These are phyloP conservation scores for Alternaria infectoria DNA, from an alignment of 2,329 filamentous ascomycete genomes.

Conservation along the genomic window DNA sequence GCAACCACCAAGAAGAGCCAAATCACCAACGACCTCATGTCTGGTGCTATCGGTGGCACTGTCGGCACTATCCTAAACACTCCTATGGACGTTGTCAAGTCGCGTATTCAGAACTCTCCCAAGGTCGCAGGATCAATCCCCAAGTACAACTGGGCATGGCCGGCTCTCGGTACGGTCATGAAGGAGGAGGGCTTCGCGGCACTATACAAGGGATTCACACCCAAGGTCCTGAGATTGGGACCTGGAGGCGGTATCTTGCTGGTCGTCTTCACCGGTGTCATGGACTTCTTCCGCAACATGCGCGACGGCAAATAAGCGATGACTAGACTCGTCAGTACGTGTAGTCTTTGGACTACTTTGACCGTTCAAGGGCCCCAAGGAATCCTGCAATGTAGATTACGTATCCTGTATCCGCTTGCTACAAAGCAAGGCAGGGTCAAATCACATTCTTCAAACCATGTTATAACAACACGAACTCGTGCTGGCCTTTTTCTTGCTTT, in stretches of 20 bases:
- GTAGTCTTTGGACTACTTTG: background rate
- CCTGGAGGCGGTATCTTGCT: constrained; percentile 77
- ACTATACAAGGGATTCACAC: constrained; percentile 96
- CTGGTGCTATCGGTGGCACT: constrained; percentile 87
- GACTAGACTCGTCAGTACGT: background rate
- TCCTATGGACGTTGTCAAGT: constrained; percentile 97
- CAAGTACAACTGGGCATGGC: constrained; percentile 99
- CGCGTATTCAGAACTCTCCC: constrained; percentile 91
- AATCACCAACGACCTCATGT: constrained; percentile 85
- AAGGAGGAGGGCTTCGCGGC: constrained; percentile 92
- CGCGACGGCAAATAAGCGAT: constrained; percentile 48
- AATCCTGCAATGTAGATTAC: background rate
- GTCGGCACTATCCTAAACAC: constrained; percentile 92
- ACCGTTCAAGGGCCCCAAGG: background rate
- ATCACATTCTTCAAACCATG: background rate
- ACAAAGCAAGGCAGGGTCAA: background rate
- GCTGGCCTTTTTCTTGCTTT: background rate
- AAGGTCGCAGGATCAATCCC: constrained; percentile 79
- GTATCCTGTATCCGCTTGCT: background rate
- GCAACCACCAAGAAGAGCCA: constrained; percentile 81
- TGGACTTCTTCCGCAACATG: constrained; percentile 88
- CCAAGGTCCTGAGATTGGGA: constrained; percentile 84
- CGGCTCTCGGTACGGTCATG: constrained; percentile 81
- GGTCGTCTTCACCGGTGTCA: constrained; percentile 84
- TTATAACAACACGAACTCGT: background rate